phyloP scores from a whole-genome alignment of 306 rosid genomes.

The Castanospermum australe region DNA sequence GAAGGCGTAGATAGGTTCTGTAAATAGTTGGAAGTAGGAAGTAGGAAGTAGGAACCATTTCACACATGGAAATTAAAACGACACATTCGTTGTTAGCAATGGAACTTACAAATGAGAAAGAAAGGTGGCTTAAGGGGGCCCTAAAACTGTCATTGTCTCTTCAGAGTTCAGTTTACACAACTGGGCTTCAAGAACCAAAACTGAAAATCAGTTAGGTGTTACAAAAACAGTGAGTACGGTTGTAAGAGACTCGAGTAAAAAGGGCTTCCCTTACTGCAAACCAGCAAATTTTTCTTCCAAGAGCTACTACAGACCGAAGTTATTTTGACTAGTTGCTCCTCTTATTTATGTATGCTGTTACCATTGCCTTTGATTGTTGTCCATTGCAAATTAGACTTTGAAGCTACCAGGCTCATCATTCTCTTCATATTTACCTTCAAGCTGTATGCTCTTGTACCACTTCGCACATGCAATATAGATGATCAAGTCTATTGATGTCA shows the following conservation, averaged over 20 bases:
- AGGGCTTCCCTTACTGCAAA: slow-evolving; percentile 29
- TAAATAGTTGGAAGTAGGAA: not conserved
- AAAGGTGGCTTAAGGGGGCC: slow-evolving; percentile 40
- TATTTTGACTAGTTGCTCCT: slow-evolving; percentile 31
- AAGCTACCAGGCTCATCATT: slow-evolving; percentile 43
- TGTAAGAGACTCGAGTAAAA: slow-evolving; percentile 35
- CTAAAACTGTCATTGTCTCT: slow-evolving; percentile 46
- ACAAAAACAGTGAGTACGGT: slow-evolving; percentile 6
- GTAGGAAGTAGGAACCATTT: not conserved
- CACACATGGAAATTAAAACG: slow-evolving; percentile 4
- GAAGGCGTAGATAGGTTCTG: not conserved
- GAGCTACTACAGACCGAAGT: not conserved
- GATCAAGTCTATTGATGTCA: slow-evolving; percentile 49
- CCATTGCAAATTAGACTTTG: slow-evolving; percentile 45
- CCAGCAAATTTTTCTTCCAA: slow-evolving; percentile 3
- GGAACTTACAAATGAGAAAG: slow-evolving; percentile 42
- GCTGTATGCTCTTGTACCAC: slow-evolving; percentile 53
- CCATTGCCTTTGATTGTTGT: slow-evolving; percentile 31
- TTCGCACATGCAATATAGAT: slow-evolving; percentile 51
- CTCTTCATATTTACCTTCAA: slow-evolving; percentile 56
- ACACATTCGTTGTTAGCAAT: slow-evolving; percentile 31
- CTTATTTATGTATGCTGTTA: slow-evolving; percentile 48
- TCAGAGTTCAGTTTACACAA: slow-evolving; percentile 27
- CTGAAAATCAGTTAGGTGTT: slow-evolving; percentile 26
- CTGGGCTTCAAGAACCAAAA: slow-evolving; percentile 15